These are phyloP conservation scores for Phytophthora pinifolia DNA, from an alignment of 352 stramenopile genomes.

Conservation along the genomic window DNA sequence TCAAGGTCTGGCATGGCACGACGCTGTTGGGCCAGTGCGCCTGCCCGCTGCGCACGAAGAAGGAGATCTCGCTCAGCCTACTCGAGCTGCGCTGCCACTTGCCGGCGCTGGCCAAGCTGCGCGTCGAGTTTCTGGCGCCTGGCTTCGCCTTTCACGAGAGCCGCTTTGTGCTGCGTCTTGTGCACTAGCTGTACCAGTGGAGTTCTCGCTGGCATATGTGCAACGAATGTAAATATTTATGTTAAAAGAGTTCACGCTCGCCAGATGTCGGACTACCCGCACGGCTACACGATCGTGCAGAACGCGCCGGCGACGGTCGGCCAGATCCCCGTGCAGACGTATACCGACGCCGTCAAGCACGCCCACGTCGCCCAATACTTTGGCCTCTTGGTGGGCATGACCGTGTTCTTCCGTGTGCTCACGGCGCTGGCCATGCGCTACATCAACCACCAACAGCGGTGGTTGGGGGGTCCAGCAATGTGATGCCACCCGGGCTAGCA, in stretches of 20 bases:
- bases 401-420: slow-evolving; percentile 43
- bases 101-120: slow-evolving; percentile 33
- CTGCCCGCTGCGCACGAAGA: slow-evolving; percentile 39
- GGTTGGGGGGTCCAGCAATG: slow-evolving; percentile 14
- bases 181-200: slow-evolving; percentile 20
- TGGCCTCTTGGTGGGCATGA: slow-evolving; percentile 31
- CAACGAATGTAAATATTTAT: slow-evolving; percentile 12
- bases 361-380: slow-evolving; percentile 35
- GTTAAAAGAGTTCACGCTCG: too few species aligned
- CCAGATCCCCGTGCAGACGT: slow-evolving; percentile 35
- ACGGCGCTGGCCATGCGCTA: slow-evolving; percentile 42
- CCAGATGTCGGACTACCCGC: slow-evolving; percentile 16
- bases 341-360: slow-evolving; percentile 38
- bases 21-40: slow-evolving; percentile 41
- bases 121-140: slow-evolving; percentile 42
- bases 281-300: slow-evolving; percentile 38
- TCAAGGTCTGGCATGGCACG: slow-evolving; percentile 43
- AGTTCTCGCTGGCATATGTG: slow-evolving; percentile 1
- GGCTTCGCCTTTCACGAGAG: slow-evolving; percentile 50
- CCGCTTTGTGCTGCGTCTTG: slow-evolving; percentile 35
- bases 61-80: slow-evolving; percentile 42
- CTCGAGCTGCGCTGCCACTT: slow-evolving; percentile 37
- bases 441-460: slow-evolving; percentile 43
- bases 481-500: slow-evolving; percentile 1
- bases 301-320: slow-evolving; percentile 28